phyloP scores from a whole-genome alignment of 805 yeast species.

The Sungouiozyma ichnusensis region DNA sequence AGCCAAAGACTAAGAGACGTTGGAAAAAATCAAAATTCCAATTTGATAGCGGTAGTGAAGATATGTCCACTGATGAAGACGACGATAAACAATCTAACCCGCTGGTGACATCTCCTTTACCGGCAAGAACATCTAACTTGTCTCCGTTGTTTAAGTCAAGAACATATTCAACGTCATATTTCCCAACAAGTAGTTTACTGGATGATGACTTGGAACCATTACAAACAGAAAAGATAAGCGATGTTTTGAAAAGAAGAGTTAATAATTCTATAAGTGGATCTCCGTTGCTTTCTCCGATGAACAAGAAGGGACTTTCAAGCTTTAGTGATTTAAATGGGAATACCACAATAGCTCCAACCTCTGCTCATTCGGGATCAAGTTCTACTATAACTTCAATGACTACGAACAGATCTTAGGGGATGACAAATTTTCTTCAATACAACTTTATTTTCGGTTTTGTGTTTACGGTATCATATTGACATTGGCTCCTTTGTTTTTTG shows the following conservation, averaged over 20 bases:
- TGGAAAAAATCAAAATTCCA: conserved; percentile 11
- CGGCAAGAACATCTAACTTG: neutral
- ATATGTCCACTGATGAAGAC: conserved; percentile 18
- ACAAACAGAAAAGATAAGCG: conserved; percentile 18
- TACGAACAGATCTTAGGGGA: neutral
- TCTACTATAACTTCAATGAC: conserved; percentile 3
- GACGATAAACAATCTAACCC: conserved; percentile 5
- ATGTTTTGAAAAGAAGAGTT: conserved; percentile 17
- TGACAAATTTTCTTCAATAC: neutral
- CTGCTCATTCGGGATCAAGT: conserved; percentile 2
- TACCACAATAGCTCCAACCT: neutral
- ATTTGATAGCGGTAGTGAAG: conserved; percentile 21
- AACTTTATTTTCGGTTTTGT: neutral
- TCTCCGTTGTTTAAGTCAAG: neutral
- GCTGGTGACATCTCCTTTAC: neutral
- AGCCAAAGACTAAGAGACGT: neutral
- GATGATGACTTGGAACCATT: conserved; percentile 4
- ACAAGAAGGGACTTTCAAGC: neutral
- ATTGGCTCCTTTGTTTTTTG: neutral
- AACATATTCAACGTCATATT: neutral
- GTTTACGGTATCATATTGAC: neutral
- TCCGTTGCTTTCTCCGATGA: neutral
- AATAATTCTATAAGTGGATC: neutral
- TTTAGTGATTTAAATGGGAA: neutral
- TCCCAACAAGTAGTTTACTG: neutral